phyloP scores from a whole-genome alignment of 2,329 filamentous ascomycete genomes.

The Teratosphaeria gauchensis region DNA sequence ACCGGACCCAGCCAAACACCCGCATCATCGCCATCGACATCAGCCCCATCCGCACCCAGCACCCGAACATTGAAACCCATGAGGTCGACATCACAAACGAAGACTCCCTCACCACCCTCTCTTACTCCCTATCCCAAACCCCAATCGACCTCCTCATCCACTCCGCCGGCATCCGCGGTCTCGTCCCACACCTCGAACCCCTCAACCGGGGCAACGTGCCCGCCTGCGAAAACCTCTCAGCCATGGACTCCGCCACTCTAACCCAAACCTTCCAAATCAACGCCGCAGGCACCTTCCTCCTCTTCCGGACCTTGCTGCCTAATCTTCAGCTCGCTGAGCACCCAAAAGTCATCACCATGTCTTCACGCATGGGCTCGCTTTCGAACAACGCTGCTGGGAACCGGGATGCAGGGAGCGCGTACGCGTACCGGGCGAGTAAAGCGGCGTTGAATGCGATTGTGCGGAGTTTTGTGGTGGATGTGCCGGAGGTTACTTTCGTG shows the following conservation, averaged over 20 bases:
- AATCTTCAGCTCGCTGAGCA: slow-evolving; percentile 15
- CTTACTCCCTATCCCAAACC: slow-evolving; percentile 6
- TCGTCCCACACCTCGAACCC: slow-evolving; percentile 26
- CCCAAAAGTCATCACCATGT: slow-evolving; percentile 33
- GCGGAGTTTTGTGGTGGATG: slow-evolving; percentile 35
- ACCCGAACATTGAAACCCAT: slow-evolving; percentile 13
- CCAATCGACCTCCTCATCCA: slow-evolving; percentile 34
- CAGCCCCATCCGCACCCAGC: slow-evolving; percentile 5
- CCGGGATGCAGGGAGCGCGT: slow-evolving; percentile 29
- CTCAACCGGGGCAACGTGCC: slow-evolving; percentile 26
- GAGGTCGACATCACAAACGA: slow-evolving; percentile 22
- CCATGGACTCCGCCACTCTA: slow-evolving; percentile 33
- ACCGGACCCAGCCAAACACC: slow-evolving; percentile 12
- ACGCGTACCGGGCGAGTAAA: slow-evolving; percentile 40
- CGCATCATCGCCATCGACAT: slow-evolving; percentile 25
- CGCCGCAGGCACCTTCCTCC: slow-evolving; percentile 32
- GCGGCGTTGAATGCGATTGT: slow-evolving; percentile 39
- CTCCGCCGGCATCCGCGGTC: slow-evolving; percentile 36
- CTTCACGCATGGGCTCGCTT: slow-evolving; percentile 37
- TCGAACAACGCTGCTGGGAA: slow-evolving; percentile 24
- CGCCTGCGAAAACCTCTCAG: slow-evolving; percentile 31
- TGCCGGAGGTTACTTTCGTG: slow-evolving; percentile 33
- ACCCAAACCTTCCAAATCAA: slow-evolving; percentile 33
- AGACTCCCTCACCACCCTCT: slow-evolving; percentile 16
- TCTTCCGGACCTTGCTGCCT: slow-evolving; percentile 30